phyloP scores from a whole-genome alignment of 495 filamentous ascomycete species.

The Hypoxylon intermedium region DNA sequence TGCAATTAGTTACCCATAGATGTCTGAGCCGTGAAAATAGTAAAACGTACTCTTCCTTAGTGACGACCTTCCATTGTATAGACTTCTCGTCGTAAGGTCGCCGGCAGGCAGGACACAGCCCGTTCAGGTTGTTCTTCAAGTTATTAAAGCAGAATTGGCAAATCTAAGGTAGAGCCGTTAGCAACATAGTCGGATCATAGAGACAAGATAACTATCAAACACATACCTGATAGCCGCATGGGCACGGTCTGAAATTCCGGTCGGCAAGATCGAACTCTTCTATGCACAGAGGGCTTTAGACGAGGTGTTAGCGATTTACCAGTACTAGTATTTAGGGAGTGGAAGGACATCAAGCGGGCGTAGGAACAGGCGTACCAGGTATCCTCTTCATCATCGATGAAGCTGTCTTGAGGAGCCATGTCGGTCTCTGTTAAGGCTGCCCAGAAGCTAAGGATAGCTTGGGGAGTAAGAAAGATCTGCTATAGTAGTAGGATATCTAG shows the following conservation, averaged over 20 bases:
- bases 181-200: conserved; percentile 4
- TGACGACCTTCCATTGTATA: conserved; percentile 93
- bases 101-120: conserved; percentile 93
- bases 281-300: conserved; percentile 86
- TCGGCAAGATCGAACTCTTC: conserved; percentile 98
- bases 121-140: conserved; percentile 94
- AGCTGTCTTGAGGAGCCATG: conserved; percentile 88
- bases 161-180: conserved; percentile 65
- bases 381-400: conserved; percentile 97
- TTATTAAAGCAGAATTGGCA: conserved; percentile 99
- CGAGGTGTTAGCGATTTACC: conserved; percentile 29
- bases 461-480: conserved; percentile 10
- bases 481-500: conserved; percentile 7
- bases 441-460: conserved; percentile 15
- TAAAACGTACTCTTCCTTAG: conserved; percentile 84
- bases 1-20: conserved; percentile 38
- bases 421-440: conserved; percentile 32
- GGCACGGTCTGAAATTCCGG: conserved; percentile 96
- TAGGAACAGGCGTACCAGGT: conserved; percentile 68
- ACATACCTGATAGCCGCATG: conserved; percentile 95
- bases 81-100: conserved; percentile 94
- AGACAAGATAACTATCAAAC: neutral
- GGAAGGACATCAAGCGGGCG: neutral
- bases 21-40: neutral
- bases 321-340: neutral